phyloP scores from a whole-genome alignment of 805 yeast genomes.

The Yarrowia keelungensis region DNA sequence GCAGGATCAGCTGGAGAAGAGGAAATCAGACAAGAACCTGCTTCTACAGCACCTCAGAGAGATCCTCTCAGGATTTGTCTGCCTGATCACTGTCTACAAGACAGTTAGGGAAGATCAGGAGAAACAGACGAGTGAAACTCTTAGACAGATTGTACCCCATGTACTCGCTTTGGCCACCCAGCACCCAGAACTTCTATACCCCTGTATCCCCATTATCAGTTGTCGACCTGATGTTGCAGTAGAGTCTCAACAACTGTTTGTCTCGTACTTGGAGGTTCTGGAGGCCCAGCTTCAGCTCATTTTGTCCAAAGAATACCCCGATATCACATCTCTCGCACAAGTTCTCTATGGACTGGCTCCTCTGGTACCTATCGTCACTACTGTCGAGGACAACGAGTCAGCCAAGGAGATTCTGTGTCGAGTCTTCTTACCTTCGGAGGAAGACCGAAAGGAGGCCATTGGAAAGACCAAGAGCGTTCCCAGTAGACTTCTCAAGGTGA shows the following conservation, averaged over 20 bases:
- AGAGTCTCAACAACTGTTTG: constrained; percentile 2
- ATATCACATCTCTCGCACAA: constrained; percentile 3
- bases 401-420: neutral
- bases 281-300: constrained; percentile 7
- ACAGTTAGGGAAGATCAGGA: constrained; percentile 17
- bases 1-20: neutral
- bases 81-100: constrained; percentile 26
- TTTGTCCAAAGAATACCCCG: neutral
- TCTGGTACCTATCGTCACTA: constrained; percentile 5
- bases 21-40: constrained; percentile 1
- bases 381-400: neutral
- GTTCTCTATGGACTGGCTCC: constrained; percentile 12
- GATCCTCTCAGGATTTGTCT: constrained; percentile 32
- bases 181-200: constrained; percentile 15
- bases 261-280: constrained; percentile 5
- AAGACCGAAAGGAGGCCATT: constrained; percentile 45
- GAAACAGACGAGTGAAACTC: constrained; percentile 6
- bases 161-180: constrained; percentile 21
- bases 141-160: constrained; percentile 14
- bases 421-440: constrained; percentile 35
- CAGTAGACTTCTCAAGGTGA: constrained; percentile 43
- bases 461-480: constrained; percentile 43
- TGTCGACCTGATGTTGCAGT: constrained; percentile 26
- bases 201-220: constrained; percentile 27
- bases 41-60: constrained; percentile 5